Evolutionary conservation across 1,284 basidiomycete species (phyloP).

Genomic region (Cutaneotrichosporon dermatis): DNA sequence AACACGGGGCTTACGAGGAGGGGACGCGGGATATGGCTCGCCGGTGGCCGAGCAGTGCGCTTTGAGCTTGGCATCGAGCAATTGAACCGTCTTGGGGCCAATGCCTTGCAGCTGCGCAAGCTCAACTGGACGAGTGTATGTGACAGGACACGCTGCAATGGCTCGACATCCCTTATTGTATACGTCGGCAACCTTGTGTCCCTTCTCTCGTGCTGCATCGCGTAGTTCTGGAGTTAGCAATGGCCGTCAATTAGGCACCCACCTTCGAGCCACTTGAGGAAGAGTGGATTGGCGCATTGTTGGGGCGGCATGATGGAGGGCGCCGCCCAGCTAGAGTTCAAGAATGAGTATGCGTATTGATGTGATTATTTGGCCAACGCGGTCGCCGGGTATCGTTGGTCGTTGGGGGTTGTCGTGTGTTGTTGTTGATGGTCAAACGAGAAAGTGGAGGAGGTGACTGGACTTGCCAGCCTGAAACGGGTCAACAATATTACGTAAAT

Average conservation of each 20-base stretch:
- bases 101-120: constrained; percentile 38
- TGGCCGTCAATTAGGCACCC: too few species aligned
- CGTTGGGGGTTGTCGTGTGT: background rate
- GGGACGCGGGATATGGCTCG: constrained; percentile 8
- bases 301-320: background rate
- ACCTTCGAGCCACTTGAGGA: constrained; percentile 45
- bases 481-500: background rate
- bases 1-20: background rate
- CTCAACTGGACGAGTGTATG: constrained; percentile 37
- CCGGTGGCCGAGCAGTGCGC: constrained; percentile 37
- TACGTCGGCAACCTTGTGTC: constrained; percentile 35
- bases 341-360: background rate
- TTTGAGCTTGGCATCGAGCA: constrained; percentile 37
- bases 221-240: constrained; percentile 36
- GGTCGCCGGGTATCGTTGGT: too few species aligned
- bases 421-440: background rate
- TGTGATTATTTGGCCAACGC: too few species aligned
- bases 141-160: constrained; percentile 39
- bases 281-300: constrained; percentile 46
- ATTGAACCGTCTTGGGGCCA: constrained; percentile 39
- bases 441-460: background rate
- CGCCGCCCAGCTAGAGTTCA: background rate
- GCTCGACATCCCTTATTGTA: constrained; percentile 41
- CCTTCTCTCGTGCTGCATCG: constrained; percentile 36
- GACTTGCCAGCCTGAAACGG: background rate